Percentiles rank a stretch among this genome's conserved stretches.
These are phyloP conservation scores for Camellia japonica DNA, from an alignment of 148 eudicot species.

Conservation along the genomic window DNA sequence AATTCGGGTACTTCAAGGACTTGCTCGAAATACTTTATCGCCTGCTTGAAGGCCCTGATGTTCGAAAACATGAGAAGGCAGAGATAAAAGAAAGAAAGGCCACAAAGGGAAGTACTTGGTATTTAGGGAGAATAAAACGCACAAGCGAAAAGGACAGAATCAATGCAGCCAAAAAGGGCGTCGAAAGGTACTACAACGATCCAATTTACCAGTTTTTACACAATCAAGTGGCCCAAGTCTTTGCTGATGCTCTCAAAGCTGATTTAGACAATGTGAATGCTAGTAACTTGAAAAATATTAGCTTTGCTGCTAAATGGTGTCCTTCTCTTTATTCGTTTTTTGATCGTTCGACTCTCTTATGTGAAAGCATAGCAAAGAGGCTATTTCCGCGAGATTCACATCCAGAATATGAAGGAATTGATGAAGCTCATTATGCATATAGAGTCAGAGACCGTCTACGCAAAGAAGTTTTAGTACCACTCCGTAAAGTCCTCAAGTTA, in stretches of 20 bases:
- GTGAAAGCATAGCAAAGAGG: constrained; percentile 12
- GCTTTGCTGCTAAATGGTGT: constrained; percentile 16
- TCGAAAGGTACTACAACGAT: constrained; percentile 12
- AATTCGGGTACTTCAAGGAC: constrained; percentile 22
- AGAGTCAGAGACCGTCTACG: constrained; percentile 8
- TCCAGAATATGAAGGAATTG: constrained; percentile 4
- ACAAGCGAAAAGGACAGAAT: background rate
- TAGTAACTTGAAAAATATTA: constrained; percentile 7
- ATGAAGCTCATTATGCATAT: background rate
- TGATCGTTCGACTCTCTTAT: constrained; percentile 5
- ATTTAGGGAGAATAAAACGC: constrained; percentile 1
- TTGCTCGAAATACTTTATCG: constrained; percentile 16
- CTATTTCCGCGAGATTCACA: constrained; percentile 3
- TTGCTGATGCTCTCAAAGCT: background rate
- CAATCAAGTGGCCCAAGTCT: constrained; percentile 2
- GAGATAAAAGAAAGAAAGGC: background rate
- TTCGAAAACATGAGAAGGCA: background rate
- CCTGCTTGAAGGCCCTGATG: constrained; percentile 20
- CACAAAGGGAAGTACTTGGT: background rate
- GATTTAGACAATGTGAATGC: constrained; percentile 6
- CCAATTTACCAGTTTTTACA: constrained; percentile 15
- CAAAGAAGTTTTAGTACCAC: constrained; percentile 11
- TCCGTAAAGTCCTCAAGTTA: background rate
- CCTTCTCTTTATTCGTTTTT: constrained; percentile 1
- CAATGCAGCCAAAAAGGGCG: background rate